A percentile compares a stretch with the other conserved stretches of the same genome.
phyloP scores from a whole-genome alignment of 2,329 filamentous ascomycete species.

The Botryosphaeria agaves region DNA sequence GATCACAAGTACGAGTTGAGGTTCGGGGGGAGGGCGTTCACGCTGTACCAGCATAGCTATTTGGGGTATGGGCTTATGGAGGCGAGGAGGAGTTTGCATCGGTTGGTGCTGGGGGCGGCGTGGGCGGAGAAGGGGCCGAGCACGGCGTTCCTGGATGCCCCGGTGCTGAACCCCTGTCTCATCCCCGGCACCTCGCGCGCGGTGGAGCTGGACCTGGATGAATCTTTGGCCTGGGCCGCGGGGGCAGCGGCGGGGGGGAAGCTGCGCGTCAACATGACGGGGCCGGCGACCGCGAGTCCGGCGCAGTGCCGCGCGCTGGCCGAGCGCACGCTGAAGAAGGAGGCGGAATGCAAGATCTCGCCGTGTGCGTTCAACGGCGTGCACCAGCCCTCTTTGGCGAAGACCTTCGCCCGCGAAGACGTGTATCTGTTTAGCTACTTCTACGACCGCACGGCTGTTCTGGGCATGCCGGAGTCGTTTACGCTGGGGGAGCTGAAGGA shows the following conservation, averaged over 20 bases:
- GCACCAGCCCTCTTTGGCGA: conserved; percentile 78
- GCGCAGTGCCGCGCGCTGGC: conserved; percentile 81
- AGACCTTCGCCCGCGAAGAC: conserved; percentile 83
- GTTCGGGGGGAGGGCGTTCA: conserved; percentile 81
- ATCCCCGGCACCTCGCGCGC: conserved; percentile 59
- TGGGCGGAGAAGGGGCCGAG: conserved; percentile 6
- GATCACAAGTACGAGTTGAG: conserved; percentile 90
- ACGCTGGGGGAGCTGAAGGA: conserved; percentile 81
- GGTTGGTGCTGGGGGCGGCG: conserved; percentile 48
- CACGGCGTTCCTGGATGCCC: conserved; percentile 53
- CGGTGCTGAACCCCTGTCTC: conserved; percentile 74
- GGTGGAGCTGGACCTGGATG: conserved; percentile 39
- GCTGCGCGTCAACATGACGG: conserved; percentile 75
- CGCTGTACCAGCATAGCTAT: conserved; percentile 95
- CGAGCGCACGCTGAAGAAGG: conserved; percentile 83
- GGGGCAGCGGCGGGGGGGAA: conserved; percentile 37
- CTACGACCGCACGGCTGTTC: conserved; percentile 80
- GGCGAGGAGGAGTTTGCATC: conserved; percentile 74
- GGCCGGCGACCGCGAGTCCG: conserved; percentile 55
- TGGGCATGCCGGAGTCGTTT: conserved; percentile 98
- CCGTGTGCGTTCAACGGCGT: conserved; percentile 99
- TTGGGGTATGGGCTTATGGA: conserved; percentile 94
- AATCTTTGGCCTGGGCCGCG: too few species aligned
- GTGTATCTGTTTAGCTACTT: conserved; percentile 98
- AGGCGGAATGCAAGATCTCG: conserved; percentile 58